Evolutionary conservation across 768 basidiomycete species (phyloP), one percentile per base, ranked within the genome.

Genomic region (Dictyophora rubrovolvata): DNA sequence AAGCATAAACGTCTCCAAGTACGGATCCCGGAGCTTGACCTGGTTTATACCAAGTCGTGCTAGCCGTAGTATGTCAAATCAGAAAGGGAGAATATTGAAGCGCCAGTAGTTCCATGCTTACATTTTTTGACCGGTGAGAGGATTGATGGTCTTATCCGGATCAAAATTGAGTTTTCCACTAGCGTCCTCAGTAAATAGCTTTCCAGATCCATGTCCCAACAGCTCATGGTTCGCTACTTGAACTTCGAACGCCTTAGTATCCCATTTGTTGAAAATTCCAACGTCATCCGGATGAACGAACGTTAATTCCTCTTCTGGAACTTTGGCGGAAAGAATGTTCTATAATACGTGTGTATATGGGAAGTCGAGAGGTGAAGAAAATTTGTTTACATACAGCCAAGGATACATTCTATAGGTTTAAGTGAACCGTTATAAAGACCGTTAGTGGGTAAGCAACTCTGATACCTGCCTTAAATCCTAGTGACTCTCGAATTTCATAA

Each of bases 141-240:
- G 89, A 67, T 91, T 90, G 62, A 86, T 83, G 56, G 89, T 77
- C 87, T 81, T 85, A 63, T 80, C 78, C 11, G 81, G 79, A 68
- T 90, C 85, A 64, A 94, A 94, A 71, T 93, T 93, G 70, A 85
- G 81, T 53, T 75, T 82, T 9, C 92, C 91, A 66, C 90, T 80
- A 1, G 79, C 74, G 59, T 78, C 75, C 70, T 93, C 89, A 65
- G 85, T 81, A 67, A 93, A 88, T 0, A 90, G 72, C 67, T 92
- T 90, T 17, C 91, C 91, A 1, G 85, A 85, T 11, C 89, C 90
- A 63, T 93, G 89, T 0, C 91, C 91, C 14, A 93, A 79, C 0
- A 93, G 74, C 64, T 93, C 92, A 68, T 93, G 92, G 67, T 89
- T 92, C 11, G 92, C 92, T 18, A 94, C 91, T 65, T 93, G 92